Percentiles rank a stretch among this genome's conserved stretches.
These are phyloP conservation scores for Ricinus communis DNA, from an alignment of 345 rosid genomes.

Conservation along the genomic window DNA sequence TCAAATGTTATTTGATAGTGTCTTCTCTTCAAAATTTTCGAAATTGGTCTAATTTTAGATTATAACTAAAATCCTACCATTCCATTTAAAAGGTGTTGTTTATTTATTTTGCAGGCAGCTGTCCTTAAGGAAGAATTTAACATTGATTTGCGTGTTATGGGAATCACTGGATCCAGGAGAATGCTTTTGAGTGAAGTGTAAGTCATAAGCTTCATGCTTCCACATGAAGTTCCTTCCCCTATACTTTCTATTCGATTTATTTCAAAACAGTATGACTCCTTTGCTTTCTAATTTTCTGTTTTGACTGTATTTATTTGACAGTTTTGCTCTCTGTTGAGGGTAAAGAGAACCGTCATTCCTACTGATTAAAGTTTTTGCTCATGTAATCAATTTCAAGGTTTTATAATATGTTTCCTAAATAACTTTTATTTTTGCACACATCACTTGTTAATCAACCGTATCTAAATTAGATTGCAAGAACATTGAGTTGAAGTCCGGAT, in stretches of 20 bases:
- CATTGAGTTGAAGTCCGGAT: too few relatives aligned
- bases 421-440: neutral
- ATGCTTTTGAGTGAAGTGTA: slow-evolving; percentile 92
- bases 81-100: slow-evolving; percentile 11
- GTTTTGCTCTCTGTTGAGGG: slow-evolving; percentile 1
- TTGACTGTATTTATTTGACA: neutral
- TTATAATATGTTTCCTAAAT: neutral
- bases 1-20: neutral
- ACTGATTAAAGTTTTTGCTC: neutral
- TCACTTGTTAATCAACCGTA: neutral
- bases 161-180: slow-evolving; percentile 71
- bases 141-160: slow-evolving; percentile 96
- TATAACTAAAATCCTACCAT: neutral
- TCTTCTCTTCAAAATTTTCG: neutral
- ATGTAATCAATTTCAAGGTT: neutral
- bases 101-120: slow-evolving; percentile 57
- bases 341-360: neutral
- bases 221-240: neutral
- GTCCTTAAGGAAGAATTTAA: slow-evolving; percentile 95
- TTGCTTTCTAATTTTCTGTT: neutral
- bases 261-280: neutral
- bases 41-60: neutral
- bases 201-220: slow-evolving; percentile 30
- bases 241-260: neutral
- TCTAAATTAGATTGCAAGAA: neutral